Base-by-base conservation (phyloP, 2,329 filamentous ascomycete species). In the Alternaria viburni region DNA sequence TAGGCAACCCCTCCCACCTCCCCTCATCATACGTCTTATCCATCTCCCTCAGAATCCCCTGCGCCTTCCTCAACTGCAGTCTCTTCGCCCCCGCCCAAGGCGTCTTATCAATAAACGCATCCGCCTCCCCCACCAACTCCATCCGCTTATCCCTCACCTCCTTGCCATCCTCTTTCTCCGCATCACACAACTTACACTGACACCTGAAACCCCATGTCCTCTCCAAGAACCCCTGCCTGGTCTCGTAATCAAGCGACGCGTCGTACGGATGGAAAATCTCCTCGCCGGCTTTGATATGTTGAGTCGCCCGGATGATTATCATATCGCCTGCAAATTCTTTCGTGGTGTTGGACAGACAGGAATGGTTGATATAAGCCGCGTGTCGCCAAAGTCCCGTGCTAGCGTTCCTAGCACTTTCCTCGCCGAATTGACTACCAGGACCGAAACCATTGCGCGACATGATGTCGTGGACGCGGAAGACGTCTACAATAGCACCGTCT, bases 381-480 rank as follows among this genome's bases (percentile, higher is more conserved):
- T 75, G 69, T 1, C 80, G 68, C 80, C 81, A 84, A 17, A 84
- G 66, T 0, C 82, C 82, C 1, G 73, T 72, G 26, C 71, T 74
- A 9, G 70, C 68, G n/a, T 71, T 74, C 4, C 54, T 56, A 5
- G 68, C 67, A n/a, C 52, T 60, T 44, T 72, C 70, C 36, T 72
- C 67, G 23, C 68, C 68, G 74, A 67, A 73, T 30, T 74, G 71
- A 17, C 55, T 66, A 12, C 73, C 73, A 23, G 75, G 79, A 0
- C 81, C 81, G 46, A 86, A 86, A 51, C 65, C 66, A 65, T 88
- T 87, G 15, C 83, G 70, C 0, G 74, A 66, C 12, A 84, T 75
- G 57, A 83, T 84, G 28, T 77, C 76, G 54, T 82, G 77, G 3
- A 86, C 74, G 17, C 85, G 79, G 60, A 86, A 87, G 0, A 80